phyloP scores from a whole-genome alignment of 306 rosid species.

The Elaeagnus macrophylla region DNA sequence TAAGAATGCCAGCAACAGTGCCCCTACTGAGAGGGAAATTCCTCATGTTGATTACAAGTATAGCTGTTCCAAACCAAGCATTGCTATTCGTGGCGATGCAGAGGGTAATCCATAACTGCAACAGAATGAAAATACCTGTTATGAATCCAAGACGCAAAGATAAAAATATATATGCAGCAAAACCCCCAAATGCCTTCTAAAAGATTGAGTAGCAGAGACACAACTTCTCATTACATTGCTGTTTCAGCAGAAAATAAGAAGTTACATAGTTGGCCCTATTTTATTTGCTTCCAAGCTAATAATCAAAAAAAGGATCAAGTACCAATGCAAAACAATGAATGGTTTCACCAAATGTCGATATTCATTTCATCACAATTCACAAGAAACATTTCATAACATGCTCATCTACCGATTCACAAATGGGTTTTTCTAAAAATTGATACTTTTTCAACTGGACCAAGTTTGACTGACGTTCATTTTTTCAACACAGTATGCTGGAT shows the following conservation, averaged over 20 bases:
- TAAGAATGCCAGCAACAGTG: constrained; percentile 75
- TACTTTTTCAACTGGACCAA: neutral
- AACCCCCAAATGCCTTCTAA: neutral
- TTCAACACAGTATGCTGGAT: neutral
- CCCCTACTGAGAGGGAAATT: constrained; percentile 88
- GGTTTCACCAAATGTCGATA: too few species aligned
- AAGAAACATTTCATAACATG: neutral
- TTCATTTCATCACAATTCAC: neutral
- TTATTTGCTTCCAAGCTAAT: too few species aligned
- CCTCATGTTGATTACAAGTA: constrained; percentile 87
- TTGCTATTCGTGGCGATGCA: constrained; percentile 51
- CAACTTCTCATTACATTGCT: too few species aligned
- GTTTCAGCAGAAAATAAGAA: too few species aligned
- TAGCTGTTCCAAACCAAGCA: constrained; percentile 76
- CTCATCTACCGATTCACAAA: neutral
- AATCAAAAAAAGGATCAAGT: too few species aligned
- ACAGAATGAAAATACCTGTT: constrained; percentile 15
- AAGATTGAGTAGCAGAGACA: too few species aligned
- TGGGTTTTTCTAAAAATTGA: neutral
- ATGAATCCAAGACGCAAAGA: constrained; percentile 11
- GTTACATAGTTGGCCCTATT: too few species aligned
- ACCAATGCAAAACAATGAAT: too few species aligned
- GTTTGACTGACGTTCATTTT: neutral
- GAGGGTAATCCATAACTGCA: constrained; percentile 64
- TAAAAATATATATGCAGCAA: constrained; percentile 3